Evolutionary conservation across 2,329 filamentous ascomycete species (phyloP), one percentile per base, ranked within the genome.

Genomic region (Dichotomopilus funicola): DNA sequence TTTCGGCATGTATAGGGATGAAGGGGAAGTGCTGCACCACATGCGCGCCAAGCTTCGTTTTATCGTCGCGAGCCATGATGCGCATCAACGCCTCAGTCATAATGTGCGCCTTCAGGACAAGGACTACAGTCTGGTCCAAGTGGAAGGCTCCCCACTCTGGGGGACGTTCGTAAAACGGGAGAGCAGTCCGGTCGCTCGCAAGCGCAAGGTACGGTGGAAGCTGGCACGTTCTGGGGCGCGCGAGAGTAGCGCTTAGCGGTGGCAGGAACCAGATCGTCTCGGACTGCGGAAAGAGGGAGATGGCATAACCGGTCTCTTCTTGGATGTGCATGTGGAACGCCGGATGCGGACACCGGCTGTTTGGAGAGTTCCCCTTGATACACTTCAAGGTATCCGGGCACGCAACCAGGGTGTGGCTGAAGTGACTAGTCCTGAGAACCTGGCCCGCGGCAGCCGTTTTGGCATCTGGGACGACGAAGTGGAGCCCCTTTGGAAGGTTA

Each of bases 1-100:
- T 13, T 8, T 51, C 49, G 49, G 36, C 38, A 37, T 27, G 36
- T 27, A 27, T 27, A 27, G 19, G 19, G 3, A 27, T 27, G 3
- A 27, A 3, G 19, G 3, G 19, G 3, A 35, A 9, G 3, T 2
- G 4, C 4, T 42, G 42, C 9, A 31, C 31, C 9, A 37, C 6
- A 37, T 10, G 12, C 27, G 12, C 27, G 3, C 8, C 31, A 27
- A 2, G 19, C 19, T 27, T 27, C 19, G 19, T 27, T 2, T 27
- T 27, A 13, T 33, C 1, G 36, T 49, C 27, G 48, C 37, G 37
- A 33, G 38, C 49, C 31, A 36, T 43, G 12, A 51, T 51, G 31
- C 49, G 49, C 49, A 51, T 43, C 38, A 51, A 42, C 12, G 49
- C 49, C n/a, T 51, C 49, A 12, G 38, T 43, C 38, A 51, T 9